Evolutionary conservation across 108 stramenopile genomes (phyloP), one percentile per base, ranked within the genome.

Genomic region (Skeletonema marinoi): DNA sequence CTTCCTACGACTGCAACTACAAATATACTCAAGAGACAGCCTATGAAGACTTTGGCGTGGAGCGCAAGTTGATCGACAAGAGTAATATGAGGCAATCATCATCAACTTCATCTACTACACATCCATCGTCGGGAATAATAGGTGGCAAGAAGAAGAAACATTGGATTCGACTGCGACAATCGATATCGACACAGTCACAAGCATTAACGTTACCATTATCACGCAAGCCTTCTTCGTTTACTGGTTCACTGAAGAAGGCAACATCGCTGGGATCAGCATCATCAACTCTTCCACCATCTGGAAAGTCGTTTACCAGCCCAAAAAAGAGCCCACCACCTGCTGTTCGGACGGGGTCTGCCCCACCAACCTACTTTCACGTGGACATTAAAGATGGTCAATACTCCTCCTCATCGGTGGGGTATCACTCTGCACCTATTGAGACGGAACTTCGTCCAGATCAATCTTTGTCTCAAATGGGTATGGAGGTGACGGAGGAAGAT

Each of bases 401-500:
- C 54, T 56, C 54, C 1, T 51, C 50, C 19, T 51, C 50, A 19
- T 51, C 50, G 9, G 54, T 56, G 9, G 54, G 54, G 54, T 56
- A 56, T 56, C 7, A 56, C 54, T 56, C 54, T 25, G 54, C 54
- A 25, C 54, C 54, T 9, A 56, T 56, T 56, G 54, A 56, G 25
- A 56, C 21, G 25, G 54, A 56, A 8, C 54, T 56, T 29, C 25
- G 54, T 29, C 25, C 54, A 56, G 77, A 77, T 63, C 67, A 68
- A 62, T 65, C 70, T 0, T 38, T 78, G 33, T 65, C 51, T 42
- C 77, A 78, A 42, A 41, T 78, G 70, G 77, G 77, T 4, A 78
- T 78, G 77, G 77, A 78, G 38, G 69, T 78, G 3, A 31, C n/a
- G 19, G 70, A 78, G 44, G 77, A 78, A 21, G 77, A 78, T 60